Conservation (phyloP, 2,329 filamentous ascomycete genomes). For the Exophiala lecanii-corni region DNA sequence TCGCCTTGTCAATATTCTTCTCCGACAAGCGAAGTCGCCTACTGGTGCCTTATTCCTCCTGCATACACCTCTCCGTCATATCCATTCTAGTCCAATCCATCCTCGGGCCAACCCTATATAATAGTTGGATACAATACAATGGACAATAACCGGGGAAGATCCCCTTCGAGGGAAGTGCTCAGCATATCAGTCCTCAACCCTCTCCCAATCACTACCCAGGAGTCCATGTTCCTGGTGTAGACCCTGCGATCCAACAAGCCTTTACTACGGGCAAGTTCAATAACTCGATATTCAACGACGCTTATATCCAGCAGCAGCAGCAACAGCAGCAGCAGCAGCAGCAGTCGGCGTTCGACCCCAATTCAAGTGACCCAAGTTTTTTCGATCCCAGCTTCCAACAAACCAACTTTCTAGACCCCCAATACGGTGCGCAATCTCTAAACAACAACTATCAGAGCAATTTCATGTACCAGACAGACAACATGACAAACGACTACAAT, state of each 20-base stretch:
- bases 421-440: slow-evolving; percentile 30
- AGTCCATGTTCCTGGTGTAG: slow-evolving; percentile 32
- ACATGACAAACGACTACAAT: slow-evolving; percentile 33
- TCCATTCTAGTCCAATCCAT: neutral
- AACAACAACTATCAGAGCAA: slow-evolving; percentile 29
- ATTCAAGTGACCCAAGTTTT: slow-evolving; percentile 11
- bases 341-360: slow-evolving; percentile 19
- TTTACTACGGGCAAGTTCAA: slow-evolving; percentile 34
- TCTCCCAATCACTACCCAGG: slow-evolving; percentile 38
- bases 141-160: slow-evolving; percentile 32
- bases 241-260: slow-evolving; percentile 35
- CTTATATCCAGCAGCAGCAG: slow-evolving; percentile 35
- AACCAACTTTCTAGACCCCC: slow-evolving; percentile 27
- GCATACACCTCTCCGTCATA: slow-evolving; percentile 2
- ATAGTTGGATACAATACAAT: too few relatives aligned
- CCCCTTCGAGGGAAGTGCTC: slow-evolving; percentile 35
- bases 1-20: neutral
- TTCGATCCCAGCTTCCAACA: slow-evolving; percentile 26
- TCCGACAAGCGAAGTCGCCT: slow-evolving; percentile 4
- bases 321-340: slow-evolving; percentile 30
- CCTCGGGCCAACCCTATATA: neutral
- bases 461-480: slow-evolving; percentile 30
- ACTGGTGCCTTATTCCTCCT: slow-evolving; percentile 4
- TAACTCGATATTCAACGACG: slow-evolving; percentile 29
- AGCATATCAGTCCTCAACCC: slow-evolving; percentile 40